Evolutionary conservation across 805 yeast species (phyloP).

Genomic region (Candida taoyuanica): DNA sequence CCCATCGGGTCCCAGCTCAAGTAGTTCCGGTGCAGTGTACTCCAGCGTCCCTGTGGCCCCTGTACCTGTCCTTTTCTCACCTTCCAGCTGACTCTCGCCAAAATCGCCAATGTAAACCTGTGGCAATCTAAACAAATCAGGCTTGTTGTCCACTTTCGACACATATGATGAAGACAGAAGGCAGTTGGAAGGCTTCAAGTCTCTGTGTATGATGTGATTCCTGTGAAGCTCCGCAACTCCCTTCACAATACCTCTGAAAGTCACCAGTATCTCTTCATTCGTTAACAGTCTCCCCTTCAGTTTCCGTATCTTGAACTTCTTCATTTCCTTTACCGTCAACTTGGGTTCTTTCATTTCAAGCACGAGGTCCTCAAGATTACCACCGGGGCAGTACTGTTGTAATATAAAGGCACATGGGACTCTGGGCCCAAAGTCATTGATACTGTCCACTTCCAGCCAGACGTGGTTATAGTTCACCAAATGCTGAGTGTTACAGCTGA

Average conservation of each 20-base stretch:
- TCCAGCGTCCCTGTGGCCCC: slow-evolving; percentile 89
- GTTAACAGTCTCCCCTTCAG: slow-evolving; percentile 36
- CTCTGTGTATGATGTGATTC: slow-evolving; percentile 79
- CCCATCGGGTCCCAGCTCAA: slow-evolving; percentile 9
- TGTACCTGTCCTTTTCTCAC: slow-evolving; percentile 58
- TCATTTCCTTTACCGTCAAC: slow-evolving; percentile 33
- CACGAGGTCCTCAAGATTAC: slow-evolving; percentile 71
- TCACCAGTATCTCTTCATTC: slow-evolving; percentile 59
- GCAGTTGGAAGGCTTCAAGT: slow-evolving; percentile 86
- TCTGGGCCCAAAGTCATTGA: slow-evolving; percentile 48
- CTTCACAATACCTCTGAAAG: slow-evolving; percentile 59
- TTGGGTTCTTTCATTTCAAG: slow-evolving; percentile 33
- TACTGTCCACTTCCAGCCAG: slow-evolving; percentile 71
- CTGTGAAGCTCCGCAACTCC: slow-evolving; percentile 73
- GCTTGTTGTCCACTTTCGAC: slow-evolving; percentile 11
- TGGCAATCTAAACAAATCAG: slow-evolving; percentile 40
- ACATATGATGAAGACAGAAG: slow-evolving; percentile 38
- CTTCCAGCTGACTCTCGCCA: slow-evolving; percentile 81
- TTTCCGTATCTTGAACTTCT: slow-evolving; percentile 30
- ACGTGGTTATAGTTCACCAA: slow-evolving; percentile 85
- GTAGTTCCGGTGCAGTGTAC: slow-evolving; percentile 75
- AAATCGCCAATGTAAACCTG: slow-evolving; percentile 80
- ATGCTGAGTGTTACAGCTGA: slow-evolving; percentile 48
- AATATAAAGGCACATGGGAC: slow-evolving; percentile 74
- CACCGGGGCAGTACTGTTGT: slow-evolving; percentile 87